Percentiles rank a stretch among this genome's conserved stretches.
Evolutionary conservation across 2,329 filamentous ascomycete genomes (phyloP).

Genomic region (Diaporthe sp.): DNA sequence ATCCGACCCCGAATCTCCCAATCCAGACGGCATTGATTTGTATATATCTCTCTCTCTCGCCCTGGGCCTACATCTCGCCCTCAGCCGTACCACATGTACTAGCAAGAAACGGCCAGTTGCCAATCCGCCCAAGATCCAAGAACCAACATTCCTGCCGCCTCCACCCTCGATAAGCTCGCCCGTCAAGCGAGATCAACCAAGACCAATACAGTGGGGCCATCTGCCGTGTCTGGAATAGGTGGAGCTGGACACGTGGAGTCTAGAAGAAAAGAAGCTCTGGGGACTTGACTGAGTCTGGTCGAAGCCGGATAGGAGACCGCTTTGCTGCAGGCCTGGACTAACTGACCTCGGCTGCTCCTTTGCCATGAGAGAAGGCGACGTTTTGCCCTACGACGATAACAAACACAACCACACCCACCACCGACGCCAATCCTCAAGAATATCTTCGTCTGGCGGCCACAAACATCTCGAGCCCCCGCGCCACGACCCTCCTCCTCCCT

Average conservation of each 20-base stretch:
- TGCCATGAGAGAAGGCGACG: constrained; percentile 32
- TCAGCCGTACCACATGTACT: background rate
- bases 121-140: background rate
- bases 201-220: constrained; percentile 15
- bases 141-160: background rate
- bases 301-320: constrained; percentile 21
- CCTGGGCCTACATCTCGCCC: background rate
- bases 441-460: constrained; percentile 31
- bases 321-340: background rate
- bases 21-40: background rate
- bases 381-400: constrained; percentile 13
- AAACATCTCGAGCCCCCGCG: background rate
- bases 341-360: background rate
- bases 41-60: background rate
- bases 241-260: constrained; percentile 23
- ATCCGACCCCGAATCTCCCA: background rate
- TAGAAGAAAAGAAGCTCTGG: constrained; percentile 24
- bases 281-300: background rate
- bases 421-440: constrained; percentile 22
- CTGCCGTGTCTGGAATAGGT: constrained; percentile 25
- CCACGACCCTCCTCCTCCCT: background rate
- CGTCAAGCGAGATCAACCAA: constrained; percentile 28
- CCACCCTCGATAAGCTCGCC: constrained; percentile 18
- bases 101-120: background rate
- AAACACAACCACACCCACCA: constrained; percentile 21